Conservation (phyloP, 805 yeast genomes). For the Zygosaccharomyces pseudorouxii region DNA sequence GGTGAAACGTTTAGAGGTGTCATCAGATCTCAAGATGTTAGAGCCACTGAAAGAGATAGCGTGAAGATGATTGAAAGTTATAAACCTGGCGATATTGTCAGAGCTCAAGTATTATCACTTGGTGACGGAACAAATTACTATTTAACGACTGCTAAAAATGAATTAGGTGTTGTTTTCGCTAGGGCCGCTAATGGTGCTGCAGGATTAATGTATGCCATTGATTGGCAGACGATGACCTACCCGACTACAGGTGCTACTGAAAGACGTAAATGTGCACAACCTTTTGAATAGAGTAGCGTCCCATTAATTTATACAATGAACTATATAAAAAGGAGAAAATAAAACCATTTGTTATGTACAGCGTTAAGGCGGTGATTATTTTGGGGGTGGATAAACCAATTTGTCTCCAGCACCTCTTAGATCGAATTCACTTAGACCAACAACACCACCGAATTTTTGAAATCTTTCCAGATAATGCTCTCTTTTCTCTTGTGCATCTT, state of each 20-base stretch:
- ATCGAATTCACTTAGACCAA: conserved; percentile 82
- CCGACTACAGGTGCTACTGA: conserved; percentile 71
- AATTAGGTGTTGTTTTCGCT: conserved; percentile 91
- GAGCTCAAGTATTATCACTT: conserved; percentile 73
- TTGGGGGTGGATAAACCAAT: conserved; percentile 23
- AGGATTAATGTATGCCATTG: conserved; percentile 76
- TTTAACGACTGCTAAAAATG: conserved; percentile 82
- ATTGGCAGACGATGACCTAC: conserved; percentile 93
- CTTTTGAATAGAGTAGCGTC: conserved; percentile 40
- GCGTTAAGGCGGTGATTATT: neutral
- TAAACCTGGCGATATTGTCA: conserved; percentile 87
- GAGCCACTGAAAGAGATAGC: conserved; percentile 86
- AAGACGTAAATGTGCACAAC: conserved; percentile 87
- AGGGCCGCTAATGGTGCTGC: conserved; percentile 63
- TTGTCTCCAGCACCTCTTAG: conserved; percentile 48
- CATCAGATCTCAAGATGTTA: conserved; percentile 79
- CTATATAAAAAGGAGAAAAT: neutral
- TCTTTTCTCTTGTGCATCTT: conserved; percentile 56
- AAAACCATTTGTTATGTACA: neutral
- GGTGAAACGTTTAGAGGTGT: conserved; percentile 89
- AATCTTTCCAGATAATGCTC: conserved; percentile 64
- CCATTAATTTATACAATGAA: conserved; percentile 1
- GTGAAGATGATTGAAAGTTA: conserved; percentile 75
- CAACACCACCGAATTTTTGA: conserved; percentile 58
- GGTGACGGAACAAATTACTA: conserved; percentile 95